phyloP scores from a whole-genome alignment of 2,329 filamentous ascomycete genomes.

The Pseudogymnoascus destructans region DNA sequence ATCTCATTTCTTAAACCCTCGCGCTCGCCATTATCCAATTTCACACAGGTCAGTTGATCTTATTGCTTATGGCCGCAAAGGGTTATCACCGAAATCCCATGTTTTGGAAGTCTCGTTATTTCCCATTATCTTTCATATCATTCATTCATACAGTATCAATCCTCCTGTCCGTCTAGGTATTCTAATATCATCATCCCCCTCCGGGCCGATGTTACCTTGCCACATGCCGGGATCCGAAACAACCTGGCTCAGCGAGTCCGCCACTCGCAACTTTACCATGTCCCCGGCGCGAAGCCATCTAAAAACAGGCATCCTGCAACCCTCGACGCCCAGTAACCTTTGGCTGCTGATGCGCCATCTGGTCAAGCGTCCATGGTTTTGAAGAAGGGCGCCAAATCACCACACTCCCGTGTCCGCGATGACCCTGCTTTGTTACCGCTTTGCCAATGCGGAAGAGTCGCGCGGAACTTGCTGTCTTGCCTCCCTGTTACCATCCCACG shows the following conservation, averaged over 20 bases:
- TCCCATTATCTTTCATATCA: background rate
- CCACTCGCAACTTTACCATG: slow-evolving; percentile 5
- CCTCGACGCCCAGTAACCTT: background rate
- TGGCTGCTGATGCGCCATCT: slow-evolving; percentile 1
- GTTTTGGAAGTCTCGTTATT: background rate
- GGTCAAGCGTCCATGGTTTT: background rate
- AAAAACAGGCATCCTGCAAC: slow-evolving; percentile 1
- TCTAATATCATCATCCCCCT: background rate
- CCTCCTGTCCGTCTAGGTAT: background rate
- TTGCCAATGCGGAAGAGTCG: slow-evolving; percentile 8
- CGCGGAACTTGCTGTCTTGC: background rate
- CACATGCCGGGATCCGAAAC: slow-evolving; percentile 10
- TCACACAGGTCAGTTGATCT: background rate
- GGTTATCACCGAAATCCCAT: background rate
- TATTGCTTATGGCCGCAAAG: background rate
- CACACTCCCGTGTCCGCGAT: background rate
- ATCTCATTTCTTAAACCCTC: background rate
- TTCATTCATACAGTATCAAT: too few relatives aligned
- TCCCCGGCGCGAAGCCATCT: background rate
- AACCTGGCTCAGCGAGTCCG: background rate
- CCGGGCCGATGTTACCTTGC: background rate
- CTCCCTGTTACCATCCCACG: background rate
- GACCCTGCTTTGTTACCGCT: background rate
- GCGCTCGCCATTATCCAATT: background rate
- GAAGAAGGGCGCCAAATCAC: background rate